These are phyloP conservation scores for Sindora glabra DNA, from an alignment of 306 rosid species.

Conservation along the genomic window DNA sequence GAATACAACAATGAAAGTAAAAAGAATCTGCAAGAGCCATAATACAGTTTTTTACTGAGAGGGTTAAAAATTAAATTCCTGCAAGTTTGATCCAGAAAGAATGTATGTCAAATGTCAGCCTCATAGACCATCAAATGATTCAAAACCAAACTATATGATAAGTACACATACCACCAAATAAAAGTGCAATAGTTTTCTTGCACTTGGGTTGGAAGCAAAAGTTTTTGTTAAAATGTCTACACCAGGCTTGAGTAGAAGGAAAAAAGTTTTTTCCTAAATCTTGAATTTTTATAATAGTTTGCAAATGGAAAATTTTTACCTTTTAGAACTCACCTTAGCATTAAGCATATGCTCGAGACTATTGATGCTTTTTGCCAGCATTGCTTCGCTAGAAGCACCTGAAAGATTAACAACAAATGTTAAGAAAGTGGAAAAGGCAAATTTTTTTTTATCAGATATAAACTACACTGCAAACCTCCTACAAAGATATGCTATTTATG, in stretches of 20 bases:
- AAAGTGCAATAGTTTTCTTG: not conserved
- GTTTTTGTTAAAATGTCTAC: not conserved
- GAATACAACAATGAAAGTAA: not conserved
- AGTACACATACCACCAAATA: not conserved
- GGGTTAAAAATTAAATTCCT: not conserved
- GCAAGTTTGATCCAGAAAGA: not conserved
- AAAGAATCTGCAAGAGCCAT: not conserved
- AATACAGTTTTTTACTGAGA: not conserved
- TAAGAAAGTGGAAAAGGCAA: conserved; percentile 6
- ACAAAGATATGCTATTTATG: not conserved
- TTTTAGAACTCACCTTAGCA: conserved; percentile 62
- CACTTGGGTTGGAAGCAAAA: not conserved
- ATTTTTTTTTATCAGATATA: not conserved
- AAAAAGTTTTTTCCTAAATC: not conserved
- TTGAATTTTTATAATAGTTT: not conserved
- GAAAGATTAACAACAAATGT: conserved; percentile 29
- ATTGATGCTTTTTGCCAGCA: conserved; percentile 71
- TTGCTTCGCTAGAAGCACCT: conserved; percentile 59
- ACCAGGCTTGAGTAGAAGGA: not conserved
- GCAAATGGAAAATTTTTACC: conserved; percentile 6
- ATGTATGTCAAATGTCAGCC: not conserved
- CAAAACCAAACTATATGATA: not conserved
- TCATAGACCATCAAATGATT: not conserved
- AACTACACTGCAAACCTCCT: not conserved
- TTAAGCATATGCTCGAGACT: conserved; percentile 81